Evolutionary conservation across 495 filamentous ascomycete species (phyloP).

Genomic region (Talaromyces wortmannii): DNA sequence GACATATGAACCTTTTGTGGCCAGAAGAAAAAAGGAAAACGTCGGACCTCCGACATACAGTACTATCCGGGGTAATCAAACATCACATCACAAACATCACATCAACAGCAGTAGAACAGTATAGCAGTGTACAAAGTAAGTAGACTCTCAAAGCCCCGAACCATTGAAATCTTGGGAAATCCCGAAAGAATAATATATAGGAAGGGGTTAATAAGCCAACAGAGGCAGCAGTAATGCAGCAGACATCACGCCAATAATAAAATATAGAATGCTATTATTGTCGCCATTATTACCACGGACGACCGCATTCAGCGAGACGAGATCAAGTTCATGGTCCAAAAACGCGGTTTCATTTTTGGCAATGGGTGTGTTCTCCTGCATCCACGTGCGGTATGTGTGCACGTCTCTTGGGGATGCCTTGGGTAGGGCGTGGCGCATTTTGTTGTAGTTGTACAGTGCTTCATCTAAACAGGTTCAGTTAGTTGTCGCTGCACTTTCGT

Average conservation of each 20-base stretch:
- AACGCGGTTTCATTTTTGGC: conserved; percentile 62
- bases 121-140: no score
- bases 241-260: conserved; percentile 46
- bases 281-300: conserved; percentile 18
- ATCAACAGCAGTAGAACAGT: neutral
- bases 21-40: no score
- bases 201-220: conserved; percentile 41
- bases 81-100: neutral
- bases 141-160: neutral
- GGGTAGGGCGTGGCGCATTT: conserved; percentile 47
- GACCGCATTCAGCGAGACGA: conserved; percentile 43
- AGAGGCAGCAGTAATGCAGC: conserved; percentile 51
- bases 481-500: neutral
- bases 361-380: conserved; percentile 54
- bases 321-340: conserved; percentile 57
- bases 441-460: conserved; percentile 61
- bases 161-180: neutral
- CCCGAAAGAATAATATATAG: neutral
- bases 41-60: no score
- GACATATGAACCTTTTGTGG: no score
- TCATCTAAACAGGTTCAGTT: conserved; percentile 43
- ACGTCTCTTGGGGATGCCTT: conserved; percentile 52
- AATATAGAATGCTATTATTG: conserved; percentile 23
- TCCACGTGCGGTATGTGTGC: conserved; percentile 58
- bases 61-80: neutral